phyloP scores from a whole-genome alignment of 148 eudicot species.

The Nepenthes gracilis region DNA sequence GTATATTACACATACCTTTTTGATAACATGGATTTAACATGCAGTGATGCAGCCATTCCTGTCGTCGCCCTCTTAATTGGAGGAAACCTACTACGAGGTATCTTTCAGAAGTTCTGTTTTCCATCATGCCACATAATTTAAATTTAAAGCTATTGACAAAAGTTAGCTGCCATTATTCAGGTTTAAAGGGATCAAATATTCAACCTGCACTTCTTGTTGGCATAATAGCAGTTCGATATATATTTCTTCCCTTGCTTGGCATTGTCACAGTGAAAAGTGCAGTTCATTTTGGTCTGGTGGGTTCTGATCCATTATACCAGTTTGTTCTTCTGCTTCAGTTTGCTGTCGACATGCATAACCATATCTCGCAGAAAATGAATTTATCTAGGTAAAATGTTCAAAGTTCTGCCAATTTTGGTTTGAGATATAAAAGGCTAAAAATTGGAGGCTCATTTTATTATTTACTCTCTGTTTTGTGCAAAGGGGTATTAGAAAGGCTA shows the following conservation, averaged over 20 bases:
- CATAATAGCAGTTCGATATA: conserved; percentile 42
- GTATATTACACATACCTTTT: too few species aligned
- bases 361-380: too few species aligned
- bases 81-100: conserved; percentile 76
- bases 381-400: too few species aligned
- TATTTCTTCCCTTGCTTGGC: conserved; percentile 56
- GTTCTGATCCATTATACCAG: conserved; percentile 44
- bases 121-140: too few species aligned
- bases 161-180: conserved; percentile 13
- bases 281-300: conserved; percentile 32
- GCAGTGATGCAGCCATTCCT: conserved; percentile 87
- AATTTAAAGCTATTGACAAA: not conserved
- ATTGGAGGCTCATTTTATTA: too few species aligned
- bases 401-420: too few species aligned
- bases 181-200: conserved; percentile 43
- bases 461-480: too few species aligned
- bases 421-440: too few species aligned
- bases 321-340: conserved; percentile 76
- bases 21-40: not conserved
- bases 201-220: conserved; percentile 35
- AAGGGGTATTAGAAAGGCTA: too few species aligned
- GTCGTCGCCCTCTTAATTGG: conserved; percentile 58
- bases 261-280: conserved; percentile 49
- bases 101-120: too few species aligned
- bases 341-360: too few species aligned